These are phyloP conservation scores for Nymphaea thermarum DNA, from an alignment of 164 flowering plant species.

Conservation along the genomic window DNA sequence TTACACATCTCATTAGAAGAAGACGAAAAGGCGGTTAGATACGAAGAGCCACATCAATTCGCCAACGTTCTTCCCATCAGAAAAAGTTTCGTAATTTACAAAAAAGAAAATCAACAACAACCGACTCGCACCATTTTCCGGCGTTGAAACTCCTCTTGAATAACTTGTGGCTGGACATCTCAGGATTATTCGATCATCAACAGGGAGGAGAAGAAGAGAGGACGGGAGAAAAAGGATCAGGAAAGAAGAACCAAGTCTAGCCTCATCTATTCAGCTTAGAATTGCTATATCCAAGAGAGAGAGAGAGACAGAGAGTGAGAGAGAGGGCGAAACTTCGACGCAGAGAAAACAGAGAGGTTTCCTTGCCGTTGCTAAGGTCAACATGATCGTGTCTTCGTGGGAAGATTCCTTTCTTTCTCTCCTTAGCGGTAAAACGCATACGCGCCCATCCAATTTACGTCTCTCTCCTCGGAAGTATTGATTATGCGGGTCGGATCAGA, in stretches of 20 bases:
- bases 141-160: conserved; percentile 76
- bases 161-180: conserved; percentile 16
- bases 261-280: not conserved
- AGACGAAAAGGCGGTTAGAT: not conserved
- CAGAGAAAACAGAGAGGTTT: no score
- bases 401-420: no score
- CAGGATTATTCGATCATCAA: not conserved
- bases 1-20: not conserved
- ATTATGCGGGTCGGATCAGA: no score
- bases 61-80: no score
- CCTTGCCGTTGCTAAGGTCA: no score
- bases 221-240: not conserved
- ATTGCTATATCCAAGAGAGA: not conserved
- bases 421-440: no score
- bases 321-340: not conserved
- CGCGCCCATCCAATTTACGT: no score
- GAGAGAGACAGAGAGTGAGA: not conserved
- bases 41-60: no score
- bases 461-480: no score
- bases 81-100: not conserved
- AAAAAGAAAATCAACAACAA: not conserved
- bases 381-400: no score
- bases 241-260: not conserved
- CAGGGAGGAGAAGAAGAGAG: not conserved
- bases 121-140: conserved; percentile 53